Base-by-base conservation (phyloP, 2,329 filamentous ascomycete genomes). In the Aspergillus chevalieri region DNA sequence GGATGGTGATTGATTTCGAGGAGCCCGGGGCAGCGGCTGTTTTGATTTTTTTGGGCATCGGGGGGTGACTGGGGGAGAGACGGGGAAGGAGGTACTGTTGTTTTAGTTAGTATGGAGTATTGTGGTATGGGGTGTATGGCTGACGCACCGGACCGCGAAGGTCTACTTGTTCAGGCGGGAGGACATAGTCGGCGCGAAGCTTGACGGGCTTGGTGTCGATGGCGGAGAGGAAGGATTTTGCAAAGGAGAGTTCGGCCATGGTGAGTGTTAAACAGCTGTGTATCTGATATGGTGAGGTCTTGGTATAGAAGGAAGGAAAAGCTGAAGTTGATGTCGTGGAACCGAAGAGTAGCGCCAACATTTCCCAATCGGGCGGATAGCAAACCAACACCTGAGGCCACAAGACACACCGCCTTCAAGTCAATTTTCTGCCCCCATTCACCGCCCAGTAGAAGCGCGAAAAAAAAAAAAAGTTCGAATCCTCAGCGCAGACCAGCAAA, bases 151-250 rank as follows among this genome's bases (percentile, higher is more conserved):
- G 86, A 57, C 83, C 78, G 54, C 87, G 83, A 22, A 86, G 76
- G 21, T 88, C 86, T 66, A 92, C 91, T 57, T 79, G 82, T 61
- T 84, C 84, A 45, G 89, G 83, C 65, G 96, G 89, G 71, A 92
- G 88, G 69, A 94, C 84, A 82, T 96, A 87, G 69, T 97, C 89
- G 56, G 87, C 77, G n/a, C 86, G 83, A 55, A 97, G 81, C 76
- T 91, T 94, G 61, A 84, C 70, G 6, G 90, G 86, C 45, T 85
- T 84, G 52, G 83, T 81, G 71, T 95, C 89, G 54, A 97, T 81
- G 19, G 83, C 80, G 47, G 84, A 77, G 59, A 98, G 83, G 71
- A 95, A 96, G 28, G 82, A 78, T 71, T 87, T 89, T 60, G 89
- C 86, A 69, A 96, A 97, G 46, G 83, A 75, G 52, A 91, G 72